Evolutionary conservation across 805 yeast species (phyloP), one percentile per base, ranked within the genome.

Genomic region (Hemisphaericaspora nanyangensis): DNA sequence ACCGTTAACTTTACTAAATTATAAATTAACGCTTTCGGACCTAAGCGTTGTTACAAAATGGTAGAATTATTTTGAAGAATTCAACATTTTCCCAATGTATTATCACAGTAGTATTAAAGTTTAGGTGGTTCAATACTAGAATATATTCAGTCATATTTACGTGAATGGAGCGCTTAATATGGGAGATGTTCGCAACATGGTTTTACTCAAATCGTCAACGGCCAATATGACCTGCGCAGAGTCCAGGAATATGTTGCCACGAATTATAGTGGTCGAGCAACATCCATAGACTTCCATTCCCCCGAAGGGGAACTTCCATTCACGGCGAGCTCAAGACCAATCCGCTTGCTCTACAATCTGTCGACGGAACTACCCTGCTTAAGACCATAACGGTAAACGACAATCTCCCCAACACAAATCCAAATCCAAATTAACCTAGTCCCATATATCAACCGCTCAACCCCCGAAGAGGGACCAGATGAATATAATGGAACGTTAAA

Each of bases 181-280:
- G n/a, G 5, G 26, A 12, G 26, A 81, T 91, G 97, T 91, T 63
- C 72, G 95, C 97, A 81, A 88, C 95, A 91, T 90, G 98, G 98
- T 90, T 90, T 86, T 86, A 89, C 98, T 91, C 96, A 86, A 87
- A 80, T 93, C 95, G 83, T 82, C 79, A 91, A 74, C 56, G 80
- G 95, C 80, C 93, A 69, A 77, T 37, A 58, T 73, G 85, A 80
- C 83, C 85, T 85, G 75, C 95, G 95, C 83, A 90, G 91, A 80
- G 96, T 88, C 76, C 85, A 91, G 98, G 98, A 91, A 91, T 91
- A 91, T 91, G 95, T 91, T 79, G 96, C 95, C 72, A 68, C 82
- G 76, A 63, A 63, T 63, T 67, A 76, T 69, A 35, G 64, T 68
- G 83, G 74, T 71, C 83, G 85, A 82, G 80, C 86, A 80, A 52